Base-by-base conservation (phyloP, 306 rosid genomes). In the Trichosanthes truncata region DNA sequence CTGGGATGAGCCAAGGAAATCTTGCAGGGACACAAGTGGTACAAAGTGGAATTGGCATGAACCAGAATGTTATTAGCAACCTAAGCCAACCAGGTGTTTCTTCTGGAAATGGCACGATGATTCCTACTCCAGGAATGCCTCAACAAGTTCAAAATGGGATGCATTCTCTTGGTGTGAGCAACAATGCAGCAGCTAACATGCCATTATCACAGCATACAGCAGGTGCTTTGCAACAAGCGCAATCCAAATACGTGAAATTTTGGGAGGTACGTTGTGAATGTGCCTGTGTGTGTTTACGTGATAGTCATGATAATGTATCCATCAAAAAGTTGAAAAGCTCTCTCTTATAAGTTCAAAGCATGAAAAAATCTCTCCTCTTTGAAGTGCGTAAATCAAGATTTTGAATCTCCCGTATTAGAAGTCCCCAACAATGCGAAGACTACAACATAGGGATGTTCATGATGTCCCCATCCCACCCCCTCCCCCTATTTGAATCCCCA, bases 41-140 rank as follows among this genome's bases (percentile, higher is more conserved):
- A 49, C 97, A 91, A 87, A 84, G 87, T 81, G 99, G 94, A 77
- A 91, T 89, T 87, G 86, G 85, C 82, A 88, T 89, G 97, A 95
- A 83, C 84, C 97, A 86, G 72, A 92, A 88, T 86, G 89, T 90
- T 91, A 87, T 93, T 86, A 87, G 74, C 80, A 90, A 89, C 78
- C 93, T 89, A 81, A 95, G 91, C 83, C 89, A 82, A 75, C 85
- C 99, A 10, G 96, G 87, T 84, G 88, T 87, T 76, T 85, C 97
- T 79, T 91, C 99, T 86, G 99, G 99, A 63, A 86, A 85, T 66
- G 90, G 94, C 35, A 89, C 97, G 14, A 93, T 96, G 99, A 93
- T 93, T 81, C 99, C 99, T 52, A 96, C 98, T 79, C 98, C 98
- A 20, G 98, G 99, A 86, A 93, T 93, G 88, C 71, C 97, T 83